Conservation (phyloP, 2,329 filamentous ascomycete genomes). For the Cladosporium halotolerans region DNA sequence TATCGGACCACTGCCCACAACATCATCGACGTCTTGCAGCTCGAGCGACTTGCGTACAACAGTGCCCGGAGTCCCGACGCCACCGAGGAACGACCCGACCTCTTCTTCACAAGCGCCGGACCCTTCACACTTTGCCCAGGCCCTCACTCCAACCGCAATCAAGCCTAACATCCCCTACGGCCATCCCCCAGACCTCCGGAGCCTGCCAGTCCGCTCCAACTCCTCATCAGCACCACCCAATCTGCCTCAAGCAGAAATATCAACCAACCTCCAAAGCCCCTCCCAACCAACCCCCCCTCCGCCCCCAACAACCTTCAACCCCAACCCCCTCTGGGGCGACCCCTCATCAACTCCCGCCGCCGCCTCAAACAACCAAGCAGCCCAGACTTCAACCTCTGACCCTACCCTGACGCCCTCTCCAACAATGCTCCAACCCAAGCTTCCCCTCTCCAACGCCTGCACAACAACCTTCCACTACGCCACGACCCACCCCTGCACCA, state of each 20-base stretch:
- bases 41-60: no score
- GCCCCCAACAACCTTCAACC: neutral
- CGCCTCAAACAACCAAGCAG: neutral
- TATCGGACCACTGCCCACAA: no score
- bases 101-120: neutral
- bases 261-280: neutral
- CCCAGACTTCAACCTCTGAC: neutral
- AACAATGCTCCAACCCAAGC: no score
- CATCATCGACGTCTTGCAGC: no score
- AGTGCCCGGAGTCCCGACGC: no score
- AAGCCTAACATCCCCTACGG: neutral
- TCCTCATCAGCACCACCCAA: neutral
- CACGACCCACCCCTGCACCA: neutral
- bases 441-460: neutral
- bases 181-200: neutral
- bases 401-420: neutral
- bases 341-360: neutral
- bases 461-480: neutral
- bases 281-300: neutral
- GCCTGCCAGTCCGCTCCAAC: neutral
- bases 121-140: neutral
- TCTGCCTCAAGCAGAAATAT: neutral
- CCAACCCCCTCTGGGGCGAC: neutral
- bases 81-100: no score
- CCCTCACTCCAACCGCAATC: neutral